These are phyloP conservation scores for Colletotrichum costaricense DNA, from an alignment of 2,329 filamentous ascomycete species.

Conservation along the genomic window DNA sequence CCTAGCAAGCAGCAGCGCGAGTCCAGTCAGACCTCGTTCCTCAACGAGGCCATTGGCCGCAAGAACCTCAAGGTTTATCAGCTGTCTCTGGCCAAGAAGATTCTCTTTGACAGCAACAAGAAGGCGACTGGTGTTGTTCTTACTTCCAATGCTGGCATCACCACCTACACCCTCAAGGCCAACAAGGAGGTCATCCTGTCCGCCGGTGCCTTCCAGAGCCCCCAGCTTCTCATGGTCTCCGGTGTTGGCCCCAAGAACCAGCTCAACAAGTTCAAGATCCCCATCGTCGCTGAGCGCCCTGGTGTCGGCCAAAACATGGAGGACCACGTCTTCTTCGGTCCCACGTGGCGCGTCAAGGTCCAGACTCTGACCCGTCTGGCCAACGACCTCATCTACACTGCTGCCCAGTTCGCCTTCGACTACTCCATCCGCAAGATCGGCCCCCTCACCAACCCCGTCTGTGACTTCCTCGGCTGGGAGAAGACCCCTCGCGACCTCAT, in stretches of 20 bases:
- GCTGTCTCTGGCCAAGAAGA: constrained; percentile 54
- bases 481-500: constrained; percentile 34
- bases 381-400: constrained; percentile 19
- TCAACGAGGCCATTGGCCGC: constrained; percentile 41
- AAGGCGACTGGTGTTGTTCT: constrained; percentile 55
- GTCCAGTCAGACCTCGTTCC: constrained; percentile 51
- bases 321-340: constrained; percentile 72
- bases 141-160: constrained; percentile 33
- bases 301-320: constrained; percentile 88
- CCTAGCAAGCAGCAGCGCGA: constrained; percentile 42
- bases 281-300: constrained; percentile 63
- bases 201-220: constrained; percentile 85
- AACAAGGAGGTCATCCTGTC: constrained; percentile 79
- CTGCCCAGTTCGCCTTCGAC: constrained; percentile 1
- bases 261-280: constrained; percentile 50
- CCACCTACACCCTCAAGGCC: constrained; percentile 24
- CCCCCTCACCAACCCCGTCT: constrained; percentile 37
- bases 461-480: constrained; percentile 40
- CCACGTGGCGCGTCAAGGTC: constrained; percentile 35
- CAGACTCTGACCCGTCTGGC: constrained; percentile 35
- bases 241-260: constrained; percentile 58
- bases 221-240: constrained; percentile 71
- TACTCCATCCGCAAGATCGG: constrained; percentile 29
- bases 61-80: constrained; percentile 52
- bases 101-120: constrained; percentile 54